Conservation (phyloP, 1,284 basidiomycete genomes). For the Puccinia novopanici region DNA sequence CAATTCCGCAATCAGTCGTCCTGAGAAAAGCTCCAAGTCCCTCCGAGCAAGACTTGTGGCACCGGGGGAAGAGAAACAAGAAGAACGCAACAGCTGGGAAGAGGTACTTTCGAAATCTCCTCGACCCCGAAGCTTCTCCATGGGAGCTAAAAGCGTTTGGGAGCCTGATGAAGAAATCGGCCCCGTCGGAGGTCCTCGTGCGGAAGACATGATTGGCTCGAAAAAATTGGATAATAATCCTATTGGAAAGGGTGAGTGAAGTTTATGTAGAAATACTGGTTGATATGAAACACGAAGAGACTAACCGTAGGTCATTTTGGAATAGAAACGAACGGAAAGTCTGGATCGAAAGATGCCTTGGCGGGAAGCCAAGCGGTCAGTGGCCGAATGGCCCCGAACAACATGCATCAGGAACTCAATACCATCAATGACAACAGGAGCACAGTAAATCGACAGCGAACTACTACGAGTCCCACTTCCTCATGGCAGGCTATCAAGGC, state of each 20-base stretch:
- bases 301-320: not conserved
- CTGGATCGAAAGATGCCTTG: slow-evolving; percentile 14
- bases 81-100: not conserved
- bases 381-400: slow-evolving; percentile 8
- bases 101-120: not conserved
- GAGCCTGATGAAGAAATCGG: not conserved
- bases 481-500: slow-evolving; percentile 42
- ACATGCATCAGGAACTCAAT: slow-evolving; percentile 29
- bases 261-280: not conserved
- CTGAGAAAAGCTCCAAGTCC: slow-evolving; percentile 1
- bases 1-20: slow-evolving; percentile 1
- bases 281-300: not conserved
- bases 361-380: slow-evolving; percentile 3
- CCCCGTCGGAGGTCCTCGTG: not conserved
- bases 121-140: slow-evolving; percentile 31
- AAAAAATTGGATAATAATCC: not conserved
- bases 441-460: slow-evolving; percentile 34
- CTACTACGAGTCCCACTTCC: slow-evolving; percentile 36
- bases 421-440: slow-evolving; percentile 23
- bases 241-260: slow-evolving; percentile 20
- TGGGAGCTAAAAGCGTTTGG: slow-evolving; percentile 28
- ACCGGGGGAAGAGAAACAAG: not conserved
- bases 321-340: slow-evolving; percentile 4
- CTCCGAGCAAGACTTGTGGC: slow-evolving; percentile 13
- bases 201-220: too few species aligned